A percentile compares a stretch with the other conserved stretches of the same genome.
These are phyloP conservation scores for Fusarium sp. DNA, from an alignment of 2,329 filamentous ascomycete genomes.

Conservation along the genomic window DNA sequence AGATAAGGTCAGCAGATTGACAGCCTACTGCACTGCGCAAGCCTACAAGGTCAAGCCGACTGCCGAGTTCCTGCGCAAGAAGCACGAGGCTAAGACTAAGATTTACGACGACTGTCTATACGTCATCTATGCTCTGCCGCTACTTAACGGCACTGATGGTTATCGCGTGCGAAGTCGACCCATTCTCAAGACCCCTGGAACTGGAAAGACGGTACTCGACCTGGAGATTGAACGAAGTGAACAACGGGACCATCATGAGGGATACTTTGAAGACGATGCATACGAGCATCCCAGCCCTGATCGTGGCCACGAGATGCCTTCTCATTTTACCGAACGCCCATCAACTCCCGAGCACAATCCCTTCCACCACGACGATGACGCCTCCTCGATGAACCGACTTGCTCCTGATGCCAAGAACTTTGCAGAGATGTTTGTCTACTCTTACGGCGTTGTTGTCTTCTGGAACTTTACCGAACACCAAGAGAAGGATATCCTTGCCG, in stretches of 20 bases:
- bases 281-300: conserved; percentile 56
- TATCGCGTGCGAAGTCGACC: conserved; percentile 91
- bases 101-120: conserved; percentile 98
- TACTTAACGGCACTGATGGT: conserved; percentile 86
- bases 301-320: conserved; percentile 42
- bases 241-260: conserved; percentile 86
- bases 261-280: conserved; percentile 83
- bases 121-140: conserved; percentile 90
- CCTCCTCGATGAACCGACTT: conserved; percentile 68
- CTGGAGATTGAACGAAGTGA: conserved; percentile 97
- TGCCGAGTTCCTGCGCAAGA: conserved; percentile 88
- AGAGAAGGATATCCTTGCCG: conserved; percentile 95
- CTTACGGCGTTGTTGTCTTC: conserved; percentile 96
- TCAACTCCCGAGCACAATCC: conserved; percentile 45
- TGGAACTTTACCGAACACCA: conserved; percentile 98
- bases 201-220: conserved; percentile 89
- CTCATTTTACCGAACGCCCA: conserved; percentile 49
- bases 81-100: conserved; percentile 92
- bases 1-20: conserved; percentile 89
- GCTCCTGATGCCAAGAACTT: conserved; percentile 80
- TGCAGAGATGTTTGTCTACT: conserved; percentile 97
- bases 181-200: conserved; percentile 88
- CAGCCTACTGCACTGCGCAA: conserved; percentile 95
- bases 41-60: conserved; percentile 89
- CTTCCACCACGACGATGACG: conserved; percentile 53